Conservation (phyloP, 2,329 filamentous ascomycete genomes). For the Phialocephala sp. region DNA sequence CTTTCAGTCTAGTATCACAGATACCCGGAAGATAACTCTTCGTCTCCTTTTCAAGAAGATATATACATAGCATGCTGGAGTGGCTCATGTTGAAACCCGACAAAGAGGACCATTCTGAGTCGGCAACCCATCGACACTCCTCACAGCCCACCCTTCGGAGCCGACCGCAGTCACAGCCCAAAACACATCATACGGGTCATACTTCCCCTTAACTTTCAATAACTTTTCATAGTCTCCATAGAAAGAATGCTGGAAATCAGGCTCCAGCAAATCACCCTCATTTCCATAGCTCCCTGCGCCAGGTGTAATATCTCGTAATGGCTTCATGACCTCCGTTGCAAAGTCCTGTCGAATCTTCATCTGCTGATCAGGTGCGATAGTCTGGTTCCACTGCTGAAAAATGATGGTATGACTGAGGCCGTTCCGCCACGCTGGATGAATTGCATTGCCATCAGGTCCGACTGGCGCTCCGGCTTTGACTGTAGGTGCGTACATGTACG, state of each 20-base stretch:
- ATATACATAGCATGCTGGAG: too few species aligned
- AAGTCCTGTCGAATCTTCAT: too few species aligned
- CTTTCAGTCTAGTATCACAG: too few species aligned
- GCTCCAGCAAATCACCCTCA: conserved; percentile 54
- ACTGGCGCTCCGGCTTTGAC: too few species aligned
- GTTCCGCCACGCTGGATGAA: too few species aligned
- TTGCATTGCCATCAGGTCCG: too few species aligned
- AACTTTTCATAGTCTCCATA: conserved; percentile 43
- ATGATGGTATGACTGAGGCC: too few species aligned
- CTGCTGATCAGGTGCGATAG: too few species aligned
- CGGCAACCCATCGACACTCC: background rate
- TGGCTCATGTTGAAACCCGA: background rate
- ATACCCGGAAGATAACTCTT: too few species aligned
- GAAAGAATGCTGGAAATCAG: conserved; percentile 49
- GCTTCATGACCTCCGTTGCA: conserved; percentile 39
- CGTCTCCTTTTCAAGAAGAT: too few species aligned
- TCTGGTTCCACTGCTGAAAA: too few species aligned
- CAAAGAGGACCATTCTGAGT: background rate
- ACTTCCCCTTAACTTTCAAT: background rate
- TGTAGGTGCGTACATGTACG: too few species aligned
- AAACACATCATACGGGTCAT: conserved; percentile 8
- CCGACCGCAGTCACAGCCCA: conserved; percentile 5
- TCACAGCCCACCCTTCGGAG: background rate
- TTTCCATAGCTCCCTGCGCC: conserved; percentile 53
- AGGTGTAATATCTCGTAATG: conserved; percentile 45